Base-by-base conservation (phyloP, 2,329 filamentous ascomycete species). In the Sphaerulina musiva region DNA sequence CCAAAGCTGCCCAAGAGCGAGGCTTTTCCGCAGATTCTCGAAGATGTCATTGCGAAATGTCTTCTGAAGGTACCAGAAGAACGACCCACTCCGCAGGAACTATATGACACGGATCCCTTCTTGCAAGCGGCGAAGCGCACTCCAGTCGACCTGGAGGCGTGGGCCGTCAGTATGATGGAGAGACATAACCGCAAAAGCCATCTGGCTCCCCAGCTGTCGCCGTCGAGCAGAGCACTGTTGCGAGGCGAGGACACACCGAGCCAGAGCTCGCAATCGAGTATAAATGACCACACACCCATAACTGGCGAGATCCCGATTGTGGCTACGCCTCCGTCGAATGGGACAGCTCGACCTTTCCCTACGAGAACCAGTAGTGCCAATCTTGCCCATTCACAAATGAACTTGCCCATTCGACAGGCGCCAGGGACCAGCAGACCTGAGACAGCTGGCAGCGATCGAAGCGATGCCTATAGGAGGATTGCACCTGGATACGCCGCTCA, bases 41-140 rank as follows among this genome's bases (percentile, higher is more conserved):
- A 97, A 65, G 90, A 97, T 61, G 95, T 97, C 83, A 92, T 97
- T 55, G 90, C 93, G 62, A 95, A 95, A 71, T 98, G 93, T 73
- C 76, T 98, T 61, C 84, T 85, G 71, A 98, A 98, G 76, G 84
- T 87, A 58, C 88, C 93, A 0, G 87, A 91, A 56, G 83, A 89
- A 67, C 83, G 93, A 49, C 93, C 92, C 48, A 97, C 93, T 4
- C 93, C 93, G 7, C 86, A 92, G 65, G 89, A 97, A 64, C 83
- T 98, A 57, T 96, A 88, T 73, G 91, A 96, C 62, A 85, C 86
- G 58, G 93, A 98, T 68, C 84, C 90, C 3, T 98, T 98, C 72
- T 83, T 98, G 17, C 90, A 95, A 73, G 93, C 93, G 50, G 93
- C 93, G 46, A 97, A 97, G 76, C 83, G 92, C 63, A 98, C 93